These are phyloP conservation scores for Kurtzmaniella quercitrusa DNA, from an alignment of 1,139 yeast species.

Conservation along the genomic window DNA sequence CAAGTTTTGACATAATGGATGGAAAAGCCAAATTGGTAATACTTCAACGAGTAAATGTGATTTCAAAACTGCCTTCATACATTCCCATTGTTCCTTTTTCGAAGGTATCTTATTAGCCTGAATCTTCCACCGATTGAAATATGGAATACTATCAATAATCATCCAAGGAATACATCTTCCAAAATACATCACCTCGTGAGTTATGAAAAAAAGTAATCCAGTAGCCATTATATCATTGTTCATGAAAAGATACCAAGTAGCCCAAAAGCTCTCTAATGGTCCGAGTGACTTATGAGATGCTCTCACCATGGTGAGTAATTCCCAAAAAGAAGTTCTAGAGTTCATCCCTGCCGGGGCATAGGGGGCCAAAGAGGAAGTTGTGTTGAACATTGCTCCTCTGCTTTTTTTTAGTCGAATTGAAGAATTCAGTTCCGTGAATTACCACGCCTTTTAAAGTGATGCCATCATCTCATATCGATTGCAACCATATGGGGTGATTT, in stretches of 20 bases:
- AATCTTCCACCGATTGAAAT: conserved; percentile 72
- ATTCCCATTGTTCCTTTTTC: conserved; percentile 83
- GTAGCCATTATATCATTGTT: conserved; percentile 79
- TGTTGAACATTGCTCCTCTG: conserved; percentile 4
- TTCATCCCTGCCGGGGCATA: conserved; percentile 1
- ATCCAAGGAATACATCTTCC: conserved; percentile 85
- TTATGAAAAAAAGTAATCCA: conserved; percentile 66
- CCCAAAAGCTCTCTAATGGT: conserved; percentile 62
- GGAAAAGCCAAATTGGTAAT: conserved; percentile 93
- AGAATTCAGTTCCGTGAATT: too few species aligned
- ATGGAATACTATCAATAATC: conserved; percentile 71
- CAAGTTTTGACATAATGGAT: conserved; percentile 74
- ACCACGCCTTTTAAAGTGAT: background rate
- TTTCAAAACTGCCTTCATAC: conserved; percentile 75
- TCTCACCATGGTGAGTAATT: conserved; percentile 4
- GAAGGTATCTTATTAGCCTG: conserved; percentile 79
- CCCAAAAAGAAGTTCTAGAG: conserved; percentile 1
- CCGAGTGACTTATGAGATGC: conserved; percentile 3
- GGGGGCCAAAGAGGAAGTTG: conserved; percentile 6
- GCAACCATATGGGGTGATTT: conserved; percentile 3
- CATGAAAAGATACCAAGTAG: conserved; percentile 69
- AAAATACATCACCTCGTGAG: conserved; percentile 80
- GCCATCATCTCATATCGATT: background rate
- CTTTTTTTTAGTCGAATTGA: too few species aligned
- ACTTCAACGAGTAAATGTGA: conserved; percentile 92